These are phyloP conservation scores for Tolypocladium ophioglossoides DNA, from an alignment of 2,329 filamentous ascomycete species.

Conservation along the genomic window DNA sequence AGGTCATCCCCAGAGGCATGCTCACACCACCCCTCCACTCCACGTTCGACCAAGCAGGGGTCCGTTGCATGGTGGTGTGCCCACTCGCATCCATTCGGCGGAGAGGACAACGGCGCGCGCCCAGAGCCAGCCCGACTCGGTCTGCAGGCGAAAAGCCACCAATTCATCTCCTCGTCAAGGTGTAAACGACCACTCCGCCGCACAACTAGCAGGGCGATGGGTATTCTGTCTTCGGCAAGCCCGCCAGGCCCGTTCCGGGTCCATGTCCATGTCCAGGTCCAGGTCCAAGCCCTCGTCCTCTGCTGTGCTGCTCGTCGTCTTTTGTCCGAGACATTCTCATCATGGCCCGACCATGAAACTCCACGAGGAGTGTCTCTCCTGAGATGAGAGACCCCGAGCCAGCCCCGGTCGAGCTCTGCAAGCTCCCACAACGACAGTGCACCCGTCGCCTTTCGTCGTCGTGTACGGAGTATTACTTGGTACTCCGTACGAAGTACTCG, in stretches of 20 bases:
- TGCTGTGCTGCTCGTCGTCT: neutral
- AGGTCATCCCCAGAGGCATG: neutral
- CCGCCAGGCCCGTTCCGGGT: neutral
- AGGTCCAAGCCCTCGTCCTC: neutral
- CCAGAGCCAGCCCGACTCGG: too few relatives aligned
- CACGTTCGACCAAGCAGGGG: neutral
- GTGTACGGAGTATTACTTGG: neutral
- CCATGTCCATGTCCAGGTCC: neutral
- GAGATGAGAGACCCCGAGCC: neutral
- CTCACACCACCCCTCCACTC: neutral
- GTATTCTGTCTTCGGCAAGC: neutral
- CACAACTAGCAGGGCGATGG: neutral
- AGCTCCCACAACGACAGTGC: neutral
- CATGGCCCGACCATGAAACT: conserved; percentile 3
- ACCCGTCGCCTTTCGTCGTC: neutral
- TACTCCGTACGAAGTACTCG: too few relatives aligned
- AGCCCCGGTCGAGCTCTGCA: neutral
- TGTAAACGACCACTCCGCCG: neutral
- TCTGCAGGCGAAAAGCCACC: conserved; percentile 1
- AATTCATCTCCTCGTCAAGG: neutral
- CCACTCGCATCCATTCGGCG: conserved; percentile 1
- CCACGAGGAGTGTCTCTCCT: conserved; percentile 2
- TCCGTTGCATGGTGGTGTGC: neutral
- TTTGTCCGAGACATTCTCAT: conserved; percentile 8
- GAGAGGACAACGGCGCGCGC: too few relatives aligned